Evolutionary conservation across 2,329 filamentous ascomycete genomes (phyloP), one percentile per base, ranked within the genome.

Genomic region (Colletotrichum coccodes): DNA sequence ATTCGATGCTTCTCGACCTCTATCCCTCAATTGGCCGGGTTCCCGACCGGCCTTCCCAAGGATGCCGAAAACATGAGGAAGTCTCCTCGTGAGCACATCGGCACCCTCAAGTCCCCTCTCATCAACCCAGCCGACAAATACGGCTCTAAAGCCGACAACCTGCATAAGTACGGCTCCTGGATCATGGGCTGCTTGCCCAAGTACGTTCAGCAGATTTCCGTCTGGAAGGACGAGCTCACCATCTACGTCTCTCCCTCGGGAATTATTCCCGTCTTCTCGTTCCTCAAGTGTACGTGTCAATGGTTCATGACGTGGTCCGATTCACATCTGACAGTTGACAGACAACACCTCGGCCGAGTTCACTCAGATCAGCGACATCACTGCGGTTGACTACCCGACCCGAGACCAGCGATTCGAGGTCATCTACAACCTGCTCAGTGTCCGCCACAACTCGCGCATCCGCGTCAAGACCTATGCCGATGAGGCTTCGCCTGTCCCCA

Each of bases 381-480:
- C 96, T 6, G 95, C 92, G 46, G 94, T 97, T 78, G 96, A 99
- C 82, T 99, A 94, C 84, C 96, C 96, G 42, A 98, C 95, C 72
- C 92, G 94, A 79, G 93, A 97, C 80, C 91, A 98, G 83, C 94
- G 96, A 70, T 99, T 99, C 83, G 96, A 99, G 85, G 88, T 99
- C 71, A 95, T 99, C 74, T 99, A 99, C 89, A 98, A 99, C 84
- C 83, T 99, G 73, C 91, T 99, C 71, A 97, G 93, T 74, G 92
- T 99, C 76, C 92, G 96, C 73, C 94, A 98, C 86, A 99, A 99
- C 85, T 92, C 95, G 61, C 93, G 96, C 74, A 96, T 99, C 81
- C 90, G 96, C 70, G 94, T 99, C 79, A 99, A 99, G 91, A 99
- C 96, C 54, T 99, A 99, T 80, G 95, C 95, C 76, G 95, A 99